Evolutionary conservation across 371 early-diverging fungal species (phyloP), one percentile per base, ranked within the genome.

Genomic region (Mucor saturninus): DNA sequence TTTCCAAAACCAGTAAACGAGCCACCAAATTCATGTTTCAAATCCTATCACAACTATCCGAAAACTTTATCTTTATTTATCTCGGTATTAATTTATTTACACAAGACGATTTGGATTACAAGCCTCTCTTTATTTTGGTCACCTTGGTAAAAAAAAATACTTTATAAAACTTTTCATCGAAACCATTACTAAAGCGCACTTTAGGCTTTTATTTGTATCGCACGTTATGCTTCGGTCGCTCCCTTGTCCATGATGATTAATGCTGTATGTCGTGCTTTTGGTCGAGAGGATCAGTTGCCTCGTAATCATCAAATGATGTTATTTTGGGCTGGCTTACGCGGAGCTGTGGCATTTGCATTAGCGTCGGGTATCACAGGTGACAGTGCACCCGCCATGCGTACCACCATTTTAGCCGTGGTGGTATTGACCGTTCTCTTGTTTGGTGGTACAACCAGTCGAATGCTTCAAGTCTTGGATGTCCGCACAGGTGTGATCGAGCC

Each of bases 41-140:
- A 37, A 89, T 98, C n/a, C 75, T 95, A 35, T 88, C 94, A 0
- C 93, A 95, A 62, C 81, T 97, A 15, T 89, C 93, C 0, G 98
- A 98, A 66, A 95, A 94, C 67, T 96, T 98, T 71, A 91, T 96
- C 67, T 98, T 97, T 70, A 94, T 98, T 64, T 96, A 96, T 65
- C 83, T 98, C 29, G 98, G 97, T 9, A 83, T 98, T 52, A 91
- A 95, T 26, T 79, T 97, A 50, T 96, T 95, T 70, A 93, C 95
- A 0, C 81, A 86, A 29, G 72, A 78, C 28, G 88, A 90, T 60
- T 80, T 88, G 56, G 82, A 86, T 39, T 90, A 88, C 70, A 85
- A 86, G 55, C 89, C 91, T 4, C 64, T 91, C 4, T 92, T 92
- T 59, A 90, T 93, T 46, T 42, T 91, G 5, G 87, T 80, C 42